phyloP scores from a whole-genome alignment of 2,329 filamentous ascomycete genomes.

The Anthostomella pinea region DNA sequence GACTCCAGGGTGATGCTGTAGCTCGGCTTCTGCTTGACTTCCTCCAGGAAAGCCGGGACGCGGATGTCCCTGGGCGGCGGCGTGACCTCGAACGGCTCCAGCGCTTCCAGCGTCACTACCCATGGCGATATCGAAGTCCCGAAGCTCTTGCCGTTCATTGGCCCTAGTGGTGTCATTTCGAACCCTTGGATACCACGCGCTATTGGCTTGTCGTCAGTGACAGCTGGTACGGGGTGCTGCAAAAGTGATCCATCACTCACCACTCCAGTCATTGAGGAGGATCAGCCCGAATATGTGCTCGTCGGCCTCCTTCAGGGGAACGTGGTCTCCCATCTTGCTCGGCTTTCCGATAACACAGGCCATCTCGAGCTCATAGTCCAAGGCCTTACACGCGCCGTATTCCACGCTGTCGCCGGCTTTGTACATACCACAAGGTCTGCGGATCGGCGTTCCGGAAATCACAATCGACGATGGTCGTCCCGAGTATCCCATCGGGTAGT shows the following conservation, averaged over 20 bases:
- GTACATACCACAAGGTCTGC: conserved; percentile 22
- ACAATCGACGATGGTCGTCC: conserved; percentile 22
- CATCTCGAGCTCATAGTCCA: conserved; percentile 46
- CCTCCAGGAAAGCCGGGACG: conserved; percentile 32
- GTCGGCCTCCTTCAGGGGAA: conserved; percentile 46
- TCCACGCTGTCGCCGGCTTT: conserved; percentile 15
- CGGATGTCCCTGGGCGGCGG: conserved; percentile 21
- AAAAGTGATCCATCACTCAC: conserved; percentile 20
- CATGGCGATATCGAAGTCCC: conserved; percentile 59
- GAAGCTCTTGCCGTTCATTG: conserved; percentile 60
- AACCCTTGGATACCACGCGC: conserved; percentile 60
- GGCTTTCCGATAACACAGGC: conserved; percentile 44
- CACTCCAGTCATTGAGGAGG: conserved; percentile 60
- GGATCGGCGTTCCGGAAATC: conserved; percentile 24
- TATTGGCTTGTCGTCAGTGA: conserved; percentile 9
- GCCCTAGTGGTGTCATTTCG: conserved; percentile 60
- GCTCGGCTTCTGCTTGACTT: conserved; percentile 32
- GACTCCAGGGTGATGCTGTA: conserved; percentile 31
- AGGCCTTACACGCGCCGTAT: conserved; percentile 25
- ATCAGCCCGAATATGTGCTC: conserved; percentile 63
- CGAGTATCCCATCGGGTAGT: conserved; percentile 18
- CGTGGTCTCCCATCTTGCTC: conserved; percentile 32
- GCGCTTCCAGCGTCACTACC: conserved; percentile 58
- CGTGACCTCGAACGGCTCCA: conserved; percentile 55
- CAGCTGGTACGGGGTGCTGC: not conserved